Base-by-base conservation (phyloP, 2,329 filamentous ascomycete genomes). In the Sodiomyces alkalinus region DNA sequence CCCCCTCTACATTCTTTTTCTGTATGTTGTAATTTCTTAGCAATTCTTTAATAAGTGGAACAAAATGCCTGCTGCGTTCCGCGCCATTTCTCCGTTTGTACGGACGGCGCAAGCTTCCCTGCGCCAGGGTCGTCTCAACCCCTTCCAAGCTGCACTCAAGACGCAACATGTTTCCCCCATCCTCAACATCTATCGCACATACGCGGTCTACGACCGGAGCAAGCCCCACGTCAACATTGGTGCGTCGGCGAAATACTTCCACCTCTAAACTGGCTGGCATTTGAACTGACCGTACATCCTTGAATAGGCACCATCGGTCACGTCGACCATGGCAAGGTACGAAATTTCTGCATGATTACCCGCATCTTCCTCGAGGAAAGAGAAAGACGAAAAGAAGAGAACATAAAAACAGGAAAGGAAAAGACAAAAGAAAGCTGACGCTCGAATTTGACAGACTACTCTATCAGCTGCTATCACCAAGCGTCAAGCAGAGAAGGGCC, bases 201-300 rank as follows among this genome's bases (percentile, higher is more conserved):
- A 77, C 44, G 73, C 73, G 36, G 64, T 67, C 33, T 98, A 80
- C 53, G 74, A 92, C 69, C 76, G 90, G 52, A 75, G 67, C 52
- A 98, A 98, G 71, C 90, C 90, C 34, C 90, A 98, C 57, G 87
- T 98, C 42, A 98, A 98, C 64, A 90, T 98, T 51, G 90, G 90
- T 81, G 66, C 42, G 64, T 19, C n/a, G 7, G 11, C 20, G 4
- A 11, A n/a, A 6, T 14, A 10, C 27, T 10, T 27, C 7, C 15
- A 17, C 6, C 20, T 17, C 21, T 25, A 5, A 14, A 14, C 21
- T 19, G 9, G 20, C 13, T 28, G 17, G 17, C 11, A 7, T 26
- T 21, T 16, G 24, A 8, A n/a, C n/a, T n/a, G n/a, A n/a, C n/a
- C n/a, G n/a, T n/a, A n/a, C n/a, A n/a, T n/a, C n/a, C n/a, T n/a